Evolutionary conservation across 2,329 filamentous ascomycete genomes (phyloP).

Genomic region (Mycosphaerella arachidis): DNA sequence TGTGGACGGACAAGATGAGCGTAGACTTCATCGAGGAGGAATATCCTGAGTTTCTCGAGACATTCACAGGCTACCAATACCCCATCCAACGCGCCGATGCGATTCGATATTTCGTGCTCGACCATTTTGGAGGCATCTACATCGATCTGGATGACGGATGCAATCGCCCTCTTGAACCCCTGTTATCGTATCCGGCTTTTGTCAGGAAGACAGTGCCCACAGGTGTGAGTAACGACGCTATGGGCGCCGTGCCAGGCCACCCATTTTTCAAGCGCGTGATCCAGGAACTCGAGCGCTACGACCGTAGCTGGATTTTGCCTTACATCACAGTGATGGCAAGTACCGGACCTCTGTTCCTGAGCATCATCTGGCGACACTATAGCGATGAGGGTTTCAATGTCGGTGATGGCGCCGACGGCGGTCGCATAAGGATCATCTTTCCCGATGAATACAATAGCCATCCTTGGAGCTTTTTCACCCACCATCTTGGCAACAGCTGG

Average conservation of each 20-base stretch:
- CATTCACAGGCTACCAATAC: constrained; percentile 68
- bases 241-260: constrained; percentile 68
- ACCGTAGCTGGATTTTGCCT: constrained; percentile 63
- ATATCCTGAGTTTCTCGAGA: constrained; percentile 66
- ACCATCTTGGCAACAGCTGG: constrained; percentile 62
- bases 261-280: constrained; percentile 70
- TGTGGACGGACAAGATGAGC: constrained; percentile 70
- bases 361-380: constrained; percentile 71
- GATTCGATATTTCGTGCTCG: constrained; percentile 71
- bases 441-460: constrained; percentile 65
- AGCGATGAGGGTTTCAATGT: constrained; percentile 48
- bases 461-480: constrained; percentile 68
- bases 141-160: constrained; percentile 73
- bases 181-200: constrained; percentile 67
- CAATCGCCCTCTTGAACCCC: constrained; percentile 57
- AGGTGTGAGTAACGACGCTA: constrained; percentile 75
- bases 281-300: constrained; percentile 61
- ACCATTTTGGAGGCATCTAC: constrained; percentile 74
- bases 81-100: constrained; percentile 74
- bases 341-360: constrained; percentile 71
- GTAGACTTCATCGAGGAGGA: constrained; percentile 67
- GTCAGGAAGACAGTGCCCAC: constrained; percentile 68
- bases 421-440: constrained; percentile 64
- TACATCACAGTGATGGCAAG: constrained; percentile 79
- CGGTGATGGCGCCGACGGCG: constrained; percentile 38